A percentile compares a stretch with the other conserved stretches of the same genome.
Conservation (phyloP, 78 protist species). For the Dictyostelium citrinum region DNA sequence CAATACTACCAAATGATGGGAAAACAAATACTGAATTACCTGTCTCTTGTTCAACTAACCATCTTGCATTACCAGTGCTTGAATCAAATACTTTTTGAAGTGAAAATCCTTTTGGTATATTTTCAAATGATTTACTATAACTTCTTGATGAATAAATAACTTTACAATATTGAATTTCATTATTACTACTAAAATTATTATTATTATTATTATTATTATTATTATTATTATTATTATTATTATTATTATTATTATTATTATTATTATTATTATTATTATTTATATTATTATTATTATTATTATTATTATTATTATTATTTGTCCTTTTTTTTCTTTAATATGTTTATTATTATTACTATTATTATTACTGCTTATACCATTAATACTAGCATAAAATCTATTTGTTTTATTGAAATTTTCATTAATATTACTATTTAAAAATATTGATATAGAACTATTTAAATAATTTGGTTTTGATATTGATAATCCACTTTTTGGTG, state of each 20-base stretch:
- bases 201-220: background rate
- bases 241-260: background rate
- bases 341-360: background rate
- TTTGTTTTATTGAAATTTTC: background rate
- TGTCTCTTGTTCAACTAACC: background rate
- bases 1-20: slow-evolving; percentile 46
- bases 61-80: background rate
- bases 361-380: background rate
- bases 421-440: background rate
- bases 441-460: background rate
- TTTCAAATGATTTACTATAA: slow-evolving; percentile 3
- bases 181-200: background rate
- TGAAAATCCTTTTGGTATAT: background rate
- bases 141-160: background rate
- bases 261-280: background rate
- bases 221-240: background rate
- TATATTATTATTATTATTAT: background rate
- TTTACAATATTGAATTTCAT: background rate
- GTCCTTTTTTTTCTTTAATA: too few species aligned
- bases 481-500: background rate
- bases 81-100: background rate
- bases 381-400: background rate
- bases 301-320: background rate
- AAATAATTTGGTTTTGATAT: background rate
- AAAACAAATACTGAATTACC: slow-evolving; percentile 3